A percentile compares a stretch with the other conserved stretches of the same genome.
Evolutionary conservation across 2,329 filamentous ascomycete genomes (phyloP).

Genomic region (Helotiales sp.): DNA sequence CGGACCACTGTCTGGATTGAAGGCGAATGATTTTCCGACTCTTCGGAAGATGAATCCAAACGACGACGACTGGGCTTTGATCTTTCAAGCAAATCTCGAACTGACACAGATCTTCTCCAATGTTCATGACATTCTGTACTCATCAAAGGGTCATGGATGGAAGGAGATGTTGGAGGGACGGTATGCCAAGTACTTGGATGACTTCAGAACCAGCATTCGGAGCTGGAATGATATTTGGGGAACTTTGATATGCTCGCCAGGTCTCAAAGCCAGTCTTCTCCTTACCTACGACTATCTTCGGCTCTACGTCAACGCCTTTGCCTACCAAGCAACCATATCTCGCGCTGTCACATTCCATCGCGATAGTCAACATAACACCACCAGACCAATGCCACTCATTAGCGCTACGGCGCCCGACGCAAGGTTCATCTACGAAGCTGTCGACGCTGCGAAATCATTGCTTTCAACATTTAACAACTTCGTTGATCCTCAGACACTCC

Average conservation of each 20-base stretch:
- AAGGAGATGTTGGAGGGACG: constrained; percentile 70
- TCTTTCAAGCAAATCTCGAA: constrained; percentile 71
- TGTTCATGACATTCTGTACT: constrained; percentile 72
- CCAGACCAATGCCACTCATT: constrained; percentile 28
- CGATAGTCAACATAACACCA: constrained; percentile 42
- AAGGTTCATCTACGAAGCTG: constrained; percentile 65
- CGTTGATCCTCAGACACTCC: constrained; percentile 58
- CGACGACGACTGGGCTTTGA: constrained; percentile 65
- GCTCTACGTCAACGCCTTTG: constrained; percentile 74
- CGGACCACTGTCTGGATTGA: constrained; percentile 60
- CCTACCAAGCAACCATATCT: constrained; percentile 69
- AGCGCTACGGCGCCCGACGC: constrained; percentile 60
- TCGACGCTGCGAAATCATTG: constrained; percentile 63
- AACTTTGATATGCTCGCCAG: constrained; percentile 62
- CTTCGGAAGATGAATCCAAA: constrained; percentile 57
- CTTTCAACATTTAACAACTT: constrained; percentile 59
- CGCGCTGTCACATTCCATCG: constrained; percentile 40
- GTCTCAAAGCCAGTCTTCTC: constrained; percentile 65
- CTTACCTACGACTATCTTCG: constrained; percentile 73
- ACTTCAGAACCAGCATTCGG: constrained; percentile 67
- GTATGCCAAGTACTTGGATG: constrained; percentile 75
- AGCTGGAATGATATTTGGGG: constrained; percentile 73
- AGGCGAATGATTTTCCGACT: constrained; percentile 47
- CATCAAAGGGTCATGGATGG: constrained; percentile 67
- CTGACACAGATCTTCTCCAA: constrained; percentile 72